Evolutionary conservation across 768 basidiomycete genomes (phyloP).

Genomic region (Sarcodon sp.): DNA sequence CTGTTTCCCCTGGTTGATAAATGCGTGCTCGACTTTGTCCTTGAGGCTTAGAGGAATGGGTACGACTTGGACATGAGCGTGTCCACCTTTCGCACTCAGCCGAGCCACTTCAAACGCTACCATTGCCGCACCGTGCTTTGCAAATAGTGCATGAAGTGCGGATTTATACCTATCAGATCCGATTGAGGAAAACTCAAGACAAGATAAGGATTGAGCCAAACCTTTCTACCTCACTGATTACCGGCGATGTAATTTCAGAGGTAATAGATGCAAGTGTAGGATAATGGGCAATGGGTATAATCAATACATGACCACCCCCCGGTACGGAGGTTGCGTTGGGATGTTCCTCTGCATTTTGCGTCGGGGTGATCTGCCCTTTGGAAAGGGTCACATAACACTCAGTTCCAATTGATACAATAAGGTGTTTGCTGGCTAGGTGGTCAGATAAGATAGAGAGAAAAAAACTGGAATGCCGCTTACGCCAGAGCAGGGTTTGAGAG

Average conservation of each 20-base stretch:
- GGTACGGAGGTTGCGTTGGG: slow-evolving; percentile 43
- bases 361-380: slow-evolving; percentile 89
- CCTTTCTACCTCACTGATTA: slow-evolving; percentile 74
- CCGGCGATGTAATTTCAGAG: slow-evolving; percentile 57
- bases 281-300: slow-evolving; percentile 90
- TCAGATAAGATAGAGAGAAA: background rate
- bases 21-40: slow-evolving; percentile 55
- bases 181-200: background rate
- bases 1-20: slow-evolving; percentile 54
- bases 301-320: slow-evolving; percentile 91
- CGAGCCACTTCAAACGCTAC: slow-evolving; percentile 87
- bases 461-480: slow-evolving; percentile 26
- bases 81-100: slow-evolving; percentile 75
- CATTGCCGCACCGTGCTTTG: slow-evolving; percentile 49
- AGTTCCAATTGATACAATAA: slow-evolving; percentile 85
- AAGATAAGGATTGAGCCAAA: slow-evolving; percentile 15
- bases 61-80: slow-evolving; percentile 85
- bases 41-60: slow-evolving; percentile 59
- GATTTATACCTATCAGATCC: slow-evolving; percentile 51
- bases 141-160: slow-evolving; percentile 61
- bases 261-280: slow-evolving; percentile 81
- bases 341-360: slow-evolving; percentile 39
- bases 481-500: slow-evolving; percentile 87
- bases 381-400: slow-evolving; percentile 96
- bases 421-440: slow-evolving; percentile 58